Percentiles rank a stretch among this genome's conserved stretches.
Evolutionary conservation across 495 filamentous ascomycete species (phyloP).

Genomic region (Penicillium paradoxum): DNA sequence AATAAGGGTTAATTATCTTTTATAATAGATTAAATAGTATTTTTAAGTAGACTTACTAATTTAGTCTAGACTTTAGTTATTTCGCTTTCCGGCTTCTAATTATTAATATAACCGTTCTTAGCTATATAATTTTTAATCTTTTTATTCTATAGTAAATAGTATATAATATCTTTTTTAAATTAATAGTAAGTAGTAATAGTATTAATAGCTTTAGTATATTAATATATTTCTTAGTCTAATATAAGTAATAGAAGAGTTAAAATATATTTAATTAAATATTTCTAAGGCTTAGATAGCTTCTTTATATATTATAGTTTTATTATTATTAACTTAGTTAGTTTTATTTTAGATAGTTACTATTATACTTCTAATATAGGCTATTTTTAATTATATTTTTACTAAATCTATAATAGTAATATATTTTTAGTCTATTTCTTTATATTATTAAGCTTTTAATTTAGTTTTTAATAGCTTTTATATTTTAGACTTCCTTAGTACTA

Average conservation of each 20-base stretch:
- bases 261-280: slow-evolving; percentile 25
- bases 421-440: slow-evolving; percentile 19
- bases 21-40: slow-evolving; percentile 24
- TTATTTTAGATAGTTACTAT: slow-evolving; percentile 16
- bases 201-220: slow-evolving; percentile 27
- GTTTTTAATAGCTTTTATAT: slow-evolving; percentile 23
- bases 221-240: slow-evolving; percentile 27
- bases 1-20: slow-evolving; percentile 29
- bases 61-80: background rate
- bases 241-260: slow-evolving; percentile 25
- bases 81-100: background rate
- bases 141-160: slow-evolving; percentile 20
- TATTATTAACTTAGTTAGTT: slow-evolving; percentile 10
- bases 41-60: slow-evolving; percentile 5
- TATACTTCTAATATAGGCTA: slow-evolving; percentile 25
- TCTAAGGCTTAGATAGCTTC: slow-evolving; percentile 19
- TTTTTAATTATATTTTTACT: slow-evolving; percentile 23
- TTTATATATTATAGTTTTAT: slow-evolving; percentile 18
- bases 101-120: background rate
- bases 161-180: slow-evolving; percentile 28
- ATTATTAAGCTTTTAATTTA: slow-evolving; percentile 22
- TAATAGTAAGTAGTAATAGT: slow-evolving; percentile 29
- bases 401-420: slow-evolving; percentile 24
- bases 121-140: background rate
- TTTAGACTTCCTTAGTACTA: slow-evolving; percentile 17